phyloP scores from a whole-genome alignment of 2,329 filamentous ascomycete species.

The Tetracladium maxilliforme region DNA sequence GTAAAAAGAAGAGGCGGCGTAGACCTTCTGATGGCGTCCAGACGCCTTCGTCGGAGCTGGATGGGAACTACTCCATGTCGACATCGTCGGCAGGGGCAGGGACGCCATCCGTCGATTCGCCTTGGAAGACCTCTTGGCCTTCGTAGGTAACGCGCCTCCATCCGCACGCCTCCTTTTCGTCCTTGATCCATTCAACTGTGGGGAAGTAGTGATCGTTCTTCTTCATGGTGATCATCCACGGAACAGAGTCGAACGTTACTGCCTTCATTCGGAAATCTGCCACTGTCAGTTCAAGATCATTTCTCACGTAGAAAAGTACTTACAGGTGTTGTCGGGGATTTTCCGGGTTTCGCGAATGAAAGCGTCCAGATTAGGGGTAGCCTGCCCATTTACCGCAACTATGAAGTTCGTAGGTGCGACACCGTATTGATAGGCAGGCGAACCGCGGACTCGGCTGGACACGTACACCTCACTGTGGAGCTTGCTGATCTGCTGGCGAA shows the following conservation, averaged over 20 bases:
- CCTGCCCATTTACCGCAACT: constrained; percentile 81
- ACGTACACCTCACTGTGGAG: constrained; percentile 95
- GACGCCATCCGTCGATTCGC: constrained; percentile 28
- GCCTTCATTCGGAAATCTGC: constrained; percentile 85
- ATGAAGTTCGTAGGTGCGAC: constrained; percentile 96
- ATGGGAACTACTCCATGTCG: too few relatives aligned
- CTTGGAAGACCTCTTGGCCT: constrained; percentile 32
- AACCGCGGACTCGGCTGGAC: constrained; percentile 69
- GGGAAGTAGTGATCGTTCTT: constrained; percentile 96
- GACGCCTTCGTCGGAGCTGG: too few relatives aligned
- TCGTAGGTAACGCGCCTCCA: constrained; percentile 52
- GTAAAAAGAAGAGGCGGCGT: too few relatives aligned
- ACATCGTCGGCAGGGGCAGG: background rate
- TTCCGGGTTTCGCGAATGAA: constrained; percentile 73
- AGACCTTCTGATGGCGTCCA: too few relatives aligned
- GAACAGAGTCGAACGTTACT: constrained; percentile 97
- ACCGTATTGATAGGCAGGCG: constrained; percentile 77
- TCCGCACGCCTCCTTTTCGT: constrained; percentile 38
- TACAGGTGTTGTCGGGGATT: constrained; percentile 90
- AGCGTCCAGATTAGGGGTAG: constrained; percentile 66
- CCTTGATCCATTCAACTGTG: constrained; percentile 56
- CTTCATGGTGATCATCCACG: constrained; percentile 99
- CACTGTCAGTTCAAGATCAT: constrained; percentile 1
- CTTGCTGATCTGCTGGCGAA: constrained; percentile 93
- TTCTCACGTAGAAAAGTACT: constrained; percentile 17